Base-by-base conservation (phyloP, 2,329 filamentous ascomycete genomes). In the Microsporum canis region DNA sequence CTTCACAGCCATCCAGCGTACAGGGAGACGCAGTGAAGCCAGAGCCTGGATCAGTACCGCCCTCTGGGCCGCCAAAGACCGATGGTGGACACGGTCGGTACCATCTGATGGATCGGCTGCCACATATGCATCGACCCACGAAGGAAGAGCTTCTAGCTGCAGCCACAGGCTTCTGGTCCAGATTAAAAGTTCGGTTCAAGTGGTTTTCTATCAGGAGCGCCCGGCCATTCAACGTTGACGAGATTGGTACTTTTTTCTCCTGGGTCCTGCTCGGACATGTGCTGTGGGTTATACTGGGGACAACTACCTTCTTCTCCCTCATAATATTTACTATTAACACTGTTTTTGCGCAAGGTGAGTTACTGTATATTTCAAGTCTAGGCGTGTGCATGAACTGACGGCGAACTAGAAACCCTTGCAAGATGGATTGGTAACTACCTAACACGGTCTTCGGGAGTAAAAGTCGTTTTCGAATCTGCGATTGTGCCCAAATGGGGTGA, bases 401-500 rank as follows among this genome's bases (percentile, higher is more conserved):
- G 5, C 23, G 10, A 23, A 8, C 6, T 64, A 88, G 94, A 99
- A 84, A 95, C 89, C 3, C 79, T 99, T 34, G 94, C 92, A 27
- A 84, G 88, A 68, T 95, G 90, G 88, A 84, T 97, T 57, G 94
- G 94, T 14, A 95, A 96, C 73, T 96, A 97, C 73, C 79, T 99
- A 31, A 99, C 94, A 1, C 86, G 92, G 70, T 96, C 91, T 17
- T 94, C 91, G 6, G 94, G 94, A 4, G 80, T 97, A 56, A 94
- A 91, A 43, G 89, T 99, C 36, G 87, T 99, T 60, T 99, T 99
- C 71, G 94, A 99, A 75, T 96, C 90, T 43, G 94, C 94, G 27
- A 96, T 99, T 68, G 94, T 99, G 23, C 94, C 94, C 8, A 94
- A 88, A 71, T 99, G 94, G 94, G 86, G 85, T 64, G 88, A 94